Evolutionary conservation across 208 protist genomes (phyloP).

Genomic region (Trypanosoma scelopori): DNA sequence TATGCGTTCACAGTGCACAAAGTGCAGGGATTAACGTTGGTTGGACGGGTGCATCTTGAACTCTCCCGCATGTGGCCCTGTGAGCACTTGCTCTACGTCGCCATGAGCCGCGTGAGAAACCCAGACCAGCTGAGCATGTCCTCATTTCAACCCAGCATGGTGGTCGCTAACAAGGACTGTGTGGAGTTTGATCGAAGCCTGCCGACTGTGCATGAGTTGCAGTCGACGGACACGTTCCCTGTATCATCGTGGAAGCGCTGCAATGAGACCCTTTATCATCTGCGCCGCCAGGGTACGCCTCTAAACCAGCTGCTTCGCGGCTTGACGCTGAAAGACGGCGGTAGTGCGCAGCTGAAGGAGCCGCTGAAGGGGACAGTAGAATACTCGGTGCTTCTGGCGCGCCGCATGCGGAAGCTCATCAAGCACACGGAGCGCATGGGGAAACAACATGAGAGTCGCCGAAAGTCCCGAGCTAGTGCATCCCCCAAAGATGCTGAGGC

Average conservation of each 20-base stretch:
- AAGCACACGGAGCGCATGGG: conserved; percentile 68
- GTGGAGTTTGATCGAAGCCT: conserved; percentile 76
- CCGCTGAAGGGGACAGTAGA: conserved; percentile 39
- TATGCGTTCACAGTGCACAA: conserved; percentile 92
- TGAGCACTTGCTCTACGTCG: conserved; percentile 86
- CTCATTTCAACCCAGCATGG: conserved; percentile 66
- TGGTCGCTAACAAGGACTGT: conserved; percentile 74
- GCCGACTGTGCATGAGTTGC: conserved; percentile 39
- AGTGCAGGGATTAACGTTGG: conserved; percentile 84
- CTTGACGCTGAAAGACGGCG: conserved; percentile 23
- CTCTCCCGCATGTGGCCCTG: conserved; percentile 90
- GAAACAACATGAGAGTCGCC: conserved; percentile 55
- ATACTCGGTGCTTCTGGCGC: conserved; percentile 77
- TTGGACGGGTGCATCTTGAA: conserved; percentile 85
- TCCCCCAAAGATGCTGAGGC: neutral
- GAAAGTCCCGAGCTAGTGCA: conserved; percentile 29
- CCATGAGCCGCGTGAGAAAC: conserved; percentile 89
- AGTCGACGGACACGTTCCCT: conserved; percentile 33
- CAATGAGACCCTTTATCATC: conserved; percentile 84
- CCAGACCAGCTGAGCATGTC: conserved; percentile 89
- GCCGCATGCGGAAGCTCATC: conserved; percentile 83
- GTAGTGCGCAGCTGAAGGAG: conserved; percentile 1
- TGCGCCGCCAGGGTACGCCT: conserved; percentile 66
- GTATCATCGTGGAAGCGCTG: conserved; percentile 86
- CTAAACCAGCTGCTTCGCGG: conserved; percentile 60